Evolutionary conservation across 129 eudicot species (phyloP).

Genomic region (Artemisia argyi): DNA sequence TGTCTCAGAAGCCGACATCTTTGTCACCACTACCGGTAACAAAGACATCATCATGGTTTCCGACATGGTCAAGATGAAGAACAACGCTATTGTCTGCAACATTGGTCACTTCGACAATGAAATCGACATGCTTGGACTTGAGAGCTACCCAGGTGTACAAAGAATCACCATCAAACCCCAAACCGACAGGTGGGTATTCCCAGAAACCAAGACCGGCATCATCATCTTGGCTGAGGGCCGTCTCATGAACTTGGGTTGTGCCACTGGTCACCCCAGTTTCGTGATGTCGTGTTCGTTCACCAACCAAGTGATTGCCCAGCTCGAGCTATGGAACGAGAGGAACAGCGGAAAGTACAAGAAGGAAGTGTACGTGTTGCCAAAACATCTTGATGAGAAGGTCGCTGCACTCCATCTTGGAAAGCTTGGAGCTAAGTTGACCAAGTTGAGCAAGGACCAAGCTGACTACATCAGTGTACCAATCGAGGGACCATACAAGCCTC

Average conservation of each 20-base stretch:
- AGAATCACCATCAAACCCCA: slow-evolving; percentile 95
- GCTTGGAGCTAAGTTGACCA: slow-evolving; percentile 89
- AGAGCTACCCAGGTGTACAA: slow-evolving; percentile 83
- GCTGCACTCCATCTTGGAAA: slow-evolving; percentile 90
- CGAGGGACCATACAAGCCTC: slow-evolving; percentile 96
- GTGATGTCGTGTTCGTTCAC: slow-evolving; percentile 97
- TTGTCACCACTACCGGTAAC: slow-evolving; percentile 97
- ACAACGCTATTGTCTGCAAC: slow-evolving; percentile 99
- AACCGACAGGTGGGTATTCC: slow-evolving; percentile 92
- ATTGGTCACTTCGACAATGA: slow-evolving; percentile 96
- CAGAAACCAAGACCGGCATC: slow-evolving; percentile 78
- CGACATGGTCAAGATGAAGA: slow-evolving; percentile 91
- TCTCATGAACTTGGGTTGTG: slow-evolving; percentile 95
- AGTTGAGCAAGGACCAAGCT: slow-evolving; percentile 80
- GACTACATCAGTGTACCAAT: slow-evolving; percentile 80
- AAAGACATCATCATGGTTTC: slow-evolving; percentile 95
- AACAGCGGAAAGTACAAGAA: slow-evolving; percentile 66
- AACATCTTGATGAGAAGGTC: slow-evolving; percentile 91
- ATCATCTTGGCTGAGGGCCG: slow-evolving; percentile 88
- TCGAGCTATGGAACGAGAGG: slow-evolving; percentile 81
- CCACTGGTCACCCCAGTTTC: slow-evolving; percentile 94
- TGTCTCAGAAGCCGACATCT: slow-evolving; percentile 72
- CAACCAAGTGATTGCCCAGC: slow-evolving; percentile 87
- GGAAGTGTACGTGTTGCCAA: slow-evolving; percentile 83
- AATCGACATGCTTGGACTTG: slow-evolving; percentile 96